These are phyloP conservation scores for Delonix regia DNA, from an alignment of 306 rosid genomes.

Conservation along the genomic window DNA sequence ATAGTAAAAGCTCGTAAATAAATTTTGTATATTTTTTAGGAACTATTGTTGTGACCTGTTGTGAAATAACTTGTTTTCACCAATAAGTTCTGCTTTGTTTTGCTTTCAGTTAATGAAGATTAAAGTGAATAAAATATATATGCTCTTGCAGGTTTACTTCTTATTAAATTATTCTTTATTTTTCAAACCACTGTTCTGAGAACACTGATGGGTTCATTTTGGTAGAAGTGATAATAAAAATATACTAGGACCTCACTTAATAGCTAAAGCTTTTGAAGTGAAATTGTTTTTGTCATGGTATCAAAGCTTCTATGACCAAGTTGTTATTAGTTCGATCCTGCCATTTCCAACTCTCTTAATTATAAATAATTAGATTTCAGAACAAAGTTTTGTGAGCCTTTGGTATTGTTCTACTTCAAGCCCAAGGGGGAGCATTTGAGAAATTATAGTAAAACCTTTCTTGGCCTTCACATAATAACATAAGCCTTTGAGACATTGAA, in stretches of 20 bases:
- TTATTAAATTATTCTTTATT: not conserved
- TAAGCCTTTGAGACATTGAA: not conserved
- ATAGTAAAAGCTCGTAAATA: not conserved
- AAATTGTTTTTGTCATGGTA: not conserved
- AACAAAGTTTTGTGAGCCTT: not conserved
- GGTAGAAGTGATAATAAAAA: not conserved
- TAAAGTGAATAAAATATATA: not conserved
- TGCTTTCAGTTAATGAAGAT: not conserved
- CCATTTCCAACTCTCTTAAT: not conserved
- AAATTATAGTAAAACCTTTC: not conserved
- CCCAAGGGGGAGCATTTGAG: not conserved
- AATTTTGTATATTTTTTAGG: not conserved
- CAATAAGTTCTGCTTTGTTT: not conserved
- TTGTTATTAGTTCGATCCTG: not conserved
- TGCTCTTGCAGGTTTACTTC: not conserved
- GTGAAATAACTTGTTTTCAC: not conserved
- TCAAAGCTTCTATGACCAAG: not conserved
- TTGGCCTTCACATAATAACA: not conserved
- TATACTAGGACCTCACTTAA: not conserved
- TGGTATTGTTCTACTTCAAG: not conserved
- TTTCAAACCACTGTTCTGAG: not conserved
- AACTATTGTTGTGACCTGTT: not conserved
- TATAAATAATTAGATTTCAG: not conserved
- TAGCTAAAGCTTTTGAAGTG: not conserved
- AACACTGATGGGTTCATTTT: not conserved